Evolutionary conservation across 805 yeast genomes (phyloP), one percentile per base, ranked within the genome.

Genomic region (Wickerhamiella lipophila): DNA sequence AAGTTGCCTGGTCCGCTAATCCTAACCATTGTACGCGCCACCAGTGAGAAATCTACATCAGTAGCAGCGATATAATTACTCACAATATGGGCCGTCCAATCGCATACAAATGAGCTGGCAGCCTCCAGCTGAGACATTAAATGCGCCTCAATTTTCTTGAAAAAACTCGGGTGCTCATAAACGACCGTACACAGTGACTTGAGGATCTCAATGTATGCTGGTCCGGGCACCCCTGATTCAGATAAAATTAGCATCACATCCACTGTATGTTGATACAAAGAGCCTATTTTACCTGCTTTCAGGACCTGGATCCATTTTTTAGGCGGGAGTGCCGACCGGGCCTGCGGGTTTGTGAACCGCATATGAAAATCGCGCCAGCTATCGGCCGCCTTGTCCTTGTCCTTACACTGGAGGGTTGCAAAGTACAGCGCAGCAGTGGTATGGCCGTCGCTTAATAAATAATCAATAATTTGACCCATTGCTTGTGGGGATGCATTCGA

Each of bases 121-220:
- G n/a, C 30, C 3, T 22, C 44, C 4, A 50, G 42, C n/a, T 49
- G 39, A 7, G 15, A 12, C 29, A 50, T 11, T 2, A 50, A 26
- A 11, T 32, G 32, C 2, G 21, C 34, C 44, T 29, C 30, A 11
- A 50, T 36, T 12, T 35, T 41, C 11, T 27, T 16, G 39, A 50
- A 50, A 23, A 46, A 40, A 6, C 19, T 18, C 7, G 50, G 51
- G 41, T 47, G 19, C 27, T 38, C 43, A n/a, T 21, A 29, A 8
- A 50, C 49, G 4, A 42, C 38, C 19, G 32, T 26, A 1, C 51
- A 47, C 15, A 50, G 30, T 2, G 49, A 29, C 15, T 42, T 47
- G 22, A 50, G 47, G n/a, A 48, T 39, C 12, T 48, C 53, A 6
- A 50, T 49, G 7, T 47, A 47, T 12, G 32, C 46, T 19, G 41